phyloP scores from a whole-genome alignment of 2,329 filamentous ascomycete genomes.

The Lachnellula cervina region DNA sequence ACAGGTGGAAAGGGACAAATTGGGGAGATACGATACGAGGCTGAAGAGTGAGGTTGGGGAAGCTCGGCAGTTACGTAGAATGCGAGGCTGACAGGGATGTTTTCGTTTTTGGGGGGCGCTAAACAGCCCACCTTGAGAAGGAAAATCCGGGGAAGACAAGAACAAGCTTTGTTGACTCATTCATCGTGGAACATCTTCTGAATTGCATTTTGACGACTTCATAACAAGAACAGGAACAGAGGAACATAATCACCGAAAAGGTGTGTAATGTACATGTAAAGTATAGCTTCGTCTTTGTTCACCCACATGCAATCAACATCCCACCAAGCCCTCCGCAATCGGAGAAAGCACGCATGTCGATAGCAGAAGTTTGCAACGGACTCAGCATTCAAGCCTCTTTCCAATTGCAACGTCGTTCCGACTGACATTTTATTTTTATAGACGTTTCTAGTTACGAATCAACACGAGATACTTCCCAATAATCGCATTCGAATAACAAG shows the following conservation, averaged over 20 bases:
- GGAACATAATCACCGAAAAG: background rate
- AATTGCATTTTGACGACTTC: background rate
- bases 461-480: background rate
- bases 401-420: background rate
- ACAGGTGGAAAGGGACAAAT: background rate
- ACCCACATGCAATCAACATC: background rate
- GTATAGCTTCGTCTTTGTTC: background rate
- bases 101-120: background rate
- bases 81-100: slow-evolving; percentile 1
- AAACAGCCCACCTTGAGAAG: slow-evolving; percentile 5
- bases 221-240: background rate
- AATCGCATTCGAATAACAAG: background rate
- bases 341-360: background rate
- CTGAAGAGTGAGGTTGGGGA: slow-evolving; percentile 1
- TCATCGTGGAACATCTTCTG: background rate
- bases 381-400: background rate
- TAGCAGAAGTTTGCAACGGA: background rate
- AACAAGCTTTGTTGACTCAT: slow-evolving; percentile 7
- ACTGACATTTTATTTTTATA: background rate
- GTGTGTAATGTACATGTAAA: background rate
- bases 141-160: slow-evolving; percentile 12
- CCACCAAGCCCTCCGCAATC: slow-evolving; percentile 1
- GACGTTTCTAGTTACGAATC: background rate
- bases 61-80: background rate
- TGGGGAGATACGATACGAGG: background rate